These are phyloP conservation scores for Saccharomycopsis javanensis DNA, from an alignment of 805 yeast genomes.

Conservation along the genomic window DNA sequence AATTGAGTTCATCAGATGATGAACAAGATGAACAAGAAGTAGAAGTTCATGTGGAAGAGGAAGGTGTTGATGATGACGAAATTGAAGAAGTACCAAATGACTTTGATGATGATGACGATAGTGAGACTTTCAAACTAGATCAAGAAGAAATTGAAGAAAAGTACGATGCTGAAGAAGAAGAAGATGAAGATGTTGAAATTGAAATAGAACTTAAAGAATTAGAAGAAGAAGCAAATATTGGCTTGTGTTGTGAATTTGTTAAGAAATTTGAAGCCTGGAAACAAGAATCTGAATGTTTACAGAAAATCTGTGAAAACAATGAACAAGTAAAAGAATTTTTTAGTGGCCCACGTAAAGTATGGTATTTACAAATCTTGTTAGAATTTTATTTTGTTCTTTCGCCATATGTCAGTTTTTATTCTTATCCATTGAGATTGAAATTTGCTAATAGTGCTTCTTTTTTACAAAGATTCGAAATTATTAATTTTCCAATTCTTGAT, in stretches of 20 bases:
- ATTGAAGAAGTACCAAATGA: background rate
- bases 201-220: slow-evolving; percentile 1
- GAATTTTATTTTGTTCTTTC: slow-evolving; percentile 21
- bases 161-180: slow-evolving; percentile 11
- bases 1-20: background rate
- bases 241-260: background rate
- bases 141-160: slow-evolving; percentile 6
- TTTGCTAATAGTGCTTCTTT: background rate
- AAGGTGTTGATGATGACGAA: slow-evolving; percentile 1
- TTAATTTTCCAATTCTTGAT: slow-evolving; percentile 20
- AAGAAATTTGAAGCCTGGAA: slow-evolving; percentile 1
- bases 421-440: slow-evolving; percentile 20
- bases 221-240: background rate
- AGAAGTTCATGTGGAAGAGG: background rate
- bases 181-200: slow-evolving; percentile 8
- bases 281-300: background rate
- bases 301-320: background rate
- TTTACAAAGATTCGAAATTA: background rate
- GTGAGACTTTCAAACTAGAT: background rate
- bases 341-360: slow-evolving; percentile 10
- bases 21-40: background rate
- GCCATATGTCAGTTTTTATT: slow-evolving; percentile 20
- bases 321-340: slow-evolving; percentile 5
- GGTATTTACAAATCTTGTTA: slow-evolving; percentile 7
- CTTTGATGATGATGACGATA: slow-evolving; percentile 6